phyloP scores from a whole-genome alignment of 2,329 filamentous ascomycete genomes.

The Monosporascus sp. region DNA sequence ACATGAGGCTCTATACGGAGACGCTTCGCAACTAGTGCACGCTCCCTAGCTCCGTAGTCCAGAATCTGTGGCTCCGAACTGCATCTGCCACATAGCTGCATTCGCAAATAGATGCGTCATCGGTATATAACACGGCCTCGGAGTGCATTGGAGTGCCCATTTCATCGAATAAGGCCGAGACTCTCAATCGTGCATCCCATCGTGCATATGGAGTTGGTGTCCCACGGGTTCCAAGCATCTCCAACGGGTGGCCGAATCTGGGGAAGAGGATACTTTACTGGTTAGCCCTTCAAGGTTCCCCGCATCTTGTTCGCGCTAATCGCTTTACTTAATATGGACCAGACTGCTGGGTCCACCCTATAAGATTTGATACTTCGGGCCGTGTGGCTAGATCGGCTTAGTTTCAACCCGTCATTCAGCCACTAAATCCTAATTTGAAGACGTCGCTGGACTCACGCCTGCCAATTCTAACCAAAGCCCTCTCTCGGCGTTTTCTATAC shows the following conservation, averaged over 20 bases:
- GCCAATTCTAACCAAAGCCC: no score
- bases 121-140: neutral
- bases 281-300: neutral
- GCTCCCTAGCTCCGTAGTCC: neutral
- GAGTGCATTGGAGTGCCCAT: no score
- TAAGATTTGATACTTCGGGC: neutral
- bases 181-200: no score
- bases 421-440: no score
- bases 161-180: neutral
- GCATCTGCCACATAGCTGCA: neutral
- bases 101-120: neutral
- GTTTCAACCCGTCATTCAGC: neutral
- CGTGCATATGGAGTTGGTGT: no score
- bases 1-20: no score
- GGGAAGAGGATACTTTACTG: neutral
- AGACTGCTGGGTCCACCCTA: neutral
- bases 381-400: neutral
- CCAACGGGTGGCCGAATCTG: neutral
- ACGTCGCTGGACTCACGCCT: no score
- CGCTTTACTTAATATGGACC: neutral
- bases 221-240: no score
- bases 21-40: no score
- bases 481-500: no score
- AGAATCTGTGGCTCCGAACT: neutral
- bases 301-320: neutral